A percentile compares a stretch with the other conserved stretches of the same genome.
These are phyloP conservation scores for Lodderomyces theae DNA, from an alignment of 1,139 yeast species.

Conservation along the genomic window DNA sequence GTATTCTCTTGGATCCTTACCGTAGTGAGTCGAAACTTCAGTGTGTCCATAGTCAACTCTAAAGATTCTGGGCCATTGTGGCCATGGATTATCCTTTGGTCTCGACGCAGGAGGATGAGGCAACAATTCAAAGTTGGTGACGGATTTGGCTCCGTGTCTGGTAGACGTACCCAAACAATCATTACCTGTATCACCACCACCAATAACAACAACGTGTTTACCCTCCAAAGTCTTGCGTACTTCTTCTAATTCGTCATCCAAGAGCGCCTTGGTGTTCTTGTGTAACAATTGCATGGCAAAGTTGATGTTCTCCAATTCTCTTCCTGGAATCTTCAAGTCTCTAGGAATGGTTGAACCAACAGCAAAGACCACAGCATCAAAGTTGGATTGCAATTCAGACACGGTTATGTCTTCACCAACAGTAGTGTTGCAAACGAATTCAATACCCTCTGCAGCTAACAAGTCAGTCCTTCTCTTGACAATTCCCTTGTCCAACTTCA, in stretches of 20 bases:
- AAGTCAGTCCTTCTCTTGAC: constrained; percentile 92
- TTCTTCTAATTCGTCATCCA: constrained; percentile 77
- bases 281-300: constrained; percentile 93
- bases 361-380: constrained; percentile 89
- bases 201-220: constrained; percentile 91
- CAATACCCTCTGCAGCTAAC: constrained; percentile 86
- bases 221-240: constrained; percentile 72
- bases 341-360: constrained; percentile 97
- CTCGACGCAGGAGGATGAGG: constrained; percentile 88
- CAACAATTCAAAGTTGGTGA: constrained; percentile 87
- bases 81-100: constrained; percentile 98
- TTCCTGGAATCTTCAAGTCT: constrained; percentile 91
- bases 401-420: constrained; percentile 80
- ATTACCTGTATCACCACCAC: constrained; percentile 99
- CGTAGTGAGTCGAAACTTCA: constrained; percentile 91
- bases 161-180: constrained; percentile 98
- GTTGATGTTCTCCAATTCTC: constrained; percentile 84
- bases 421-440: constrained; percentile 70
- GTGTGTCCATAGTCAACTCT: constrained; percentile 97
- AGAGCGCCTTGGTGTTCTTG: constrained; percentile 84
- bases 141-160: constrained; percentile 97
- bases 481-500: constrained; percentile 92
- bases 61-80: constrained; percentile 98
- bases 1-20: constrained; percentile 96
- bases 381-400: constrained; percentile 58